Evolutionary conservation across 495 filamentous ascomycete species (phyloP), one percentile per base, ranked within the genome.

Genomic region (Chaetomidium leptoderma): DNA sequence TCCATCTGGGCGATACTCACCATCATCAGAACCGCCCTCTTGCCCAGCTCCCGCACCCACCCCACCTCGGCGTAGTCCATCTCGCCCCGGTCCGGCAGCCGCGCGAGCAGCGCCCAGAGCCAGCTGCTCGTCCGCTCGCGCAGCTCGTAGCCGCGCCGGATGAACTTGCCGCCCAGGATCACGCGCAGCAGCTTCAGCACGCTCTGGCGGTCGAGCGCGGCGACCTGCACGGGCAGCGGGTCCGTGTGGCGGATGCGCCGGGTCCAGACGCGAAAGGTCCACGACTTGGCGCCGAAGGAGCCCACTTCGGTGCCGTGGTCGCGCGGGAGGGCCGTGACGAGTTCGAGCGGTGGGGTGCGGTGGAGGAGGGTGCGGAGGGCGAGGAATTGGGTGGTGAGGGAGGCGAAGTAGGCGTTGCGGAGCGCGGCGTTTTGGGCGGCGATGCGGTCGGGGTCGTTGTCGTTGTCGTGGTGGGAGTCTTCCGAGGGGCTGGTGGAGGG

Each of bases 181-280:
- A 74, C 56, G 16, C 76, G 66, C 13, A 88, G 58, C 27, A 90
- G 71, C 19, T 76, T 74, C 17, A 90, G 64, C 4, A 86, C 80
- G 55, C 74, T 77, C 4, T 74, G 74, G 55, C 81, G 81, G 62
- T 87, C 79, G 83, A 92, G 86, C 19, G 79, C 78, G 0, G 84
- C 85, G 17, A 92, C 63, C 63, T 91, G 88, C 0, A 76, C 81
- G 11, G 86, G 86, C 16, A 78, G 70, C 8, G 90, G 90, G 47
- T 85, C 81, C 6, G 82, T 76, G 27, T 66, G 63, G 35, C 73
- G 70, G 70, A 70, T 74, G 48, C 61, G 81, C 55, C 54, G 84
- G 42, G 26, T 80, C 76, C 62, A 82, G 64, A 54, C 75, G 62
- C 79, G 75, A 78, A 73, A 79, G 52, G 68, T 77, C 70, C 56